Percentiles rank a stretch among this genome's conserved stretches.
These are phyloP conservation scores for Tulasnella calospora DNA, from an alignment of 768 basidiomycete genomes.

Conservation along the genomic window DNA sequence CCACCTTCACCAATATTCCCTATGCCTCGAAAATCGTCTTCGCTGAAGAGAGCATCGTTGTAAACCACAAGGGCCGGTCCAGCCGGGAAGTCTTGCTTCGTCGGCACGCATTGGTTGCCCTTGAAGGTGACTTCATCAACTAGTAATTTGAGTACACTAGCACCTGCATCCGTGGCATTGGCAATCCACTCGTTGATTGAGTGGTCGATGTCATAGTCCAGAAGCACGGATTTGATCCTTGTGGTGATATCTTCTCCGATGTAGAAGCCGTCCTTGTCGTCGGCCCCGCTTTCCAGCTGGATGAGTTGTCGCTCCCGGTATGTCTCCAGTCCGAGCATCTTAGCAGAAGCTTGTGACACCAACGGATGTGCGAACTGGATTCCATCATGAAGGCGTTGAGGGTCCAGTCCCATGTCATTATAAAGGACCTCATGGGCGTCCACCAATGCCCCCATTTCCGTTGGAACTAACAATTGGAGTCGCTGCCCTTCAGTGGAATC, in stretches of 20 bases:
- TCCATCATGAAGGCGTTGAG: background rate
- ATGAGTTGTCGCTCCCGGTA: slow-evolving; percentile 27
- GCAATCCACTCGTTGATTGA: slow-evolving; percentile 50
- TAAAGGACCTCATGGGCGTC: background rate
- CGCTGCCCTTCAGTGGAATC: too few relatives aligned
- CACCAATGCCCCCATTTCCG: background rate
- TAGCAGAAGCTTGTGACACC: slow-evolving; percentile 19
- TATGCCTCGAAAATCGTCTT: slow-evolving; percentile 48
- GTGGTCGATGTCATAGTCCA: slow-evolving; percentile 44
- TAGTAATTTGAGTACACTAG: slow-evolving; percentile 43
- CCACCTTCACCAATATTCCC: slow-evolving; percentile 45
- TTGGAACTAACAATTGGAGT: background rate
- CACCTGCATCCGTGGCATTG: slow-evolving; percentile 50
- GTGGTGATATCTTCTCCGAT: slow-evolving; percentile 45
- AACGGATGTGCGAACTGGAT: slow-evolving; percentile 3
- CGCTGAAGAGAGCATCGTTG: slow-evolving; percentile 44
- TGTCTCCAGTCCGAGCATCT: slow-evolving; percentile 27
- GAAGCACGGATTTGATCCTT: slow-evolving; percentile 43
- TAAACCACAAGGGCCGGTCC: slow-evolving; percentile 44
- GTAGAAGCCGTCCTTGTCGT: slow-evolving; percentile 36
- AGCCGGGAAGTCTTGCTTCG: slow-evolving; percentile 38
- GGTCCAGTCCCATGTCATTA: background rate
- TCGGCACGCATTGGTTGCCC: slow-evolving; percentile 35
- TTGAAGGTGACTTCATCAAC: slow-evolving; percentile 36
- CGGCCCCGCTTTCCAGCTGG: slow-evolving; percentile 33